These are phyloP conservation scores for Neocucurbitaria cava DNA, from an alignment of 2,329 filamentous ascomycete genomes.

Conservation along the genomic window DNA sequence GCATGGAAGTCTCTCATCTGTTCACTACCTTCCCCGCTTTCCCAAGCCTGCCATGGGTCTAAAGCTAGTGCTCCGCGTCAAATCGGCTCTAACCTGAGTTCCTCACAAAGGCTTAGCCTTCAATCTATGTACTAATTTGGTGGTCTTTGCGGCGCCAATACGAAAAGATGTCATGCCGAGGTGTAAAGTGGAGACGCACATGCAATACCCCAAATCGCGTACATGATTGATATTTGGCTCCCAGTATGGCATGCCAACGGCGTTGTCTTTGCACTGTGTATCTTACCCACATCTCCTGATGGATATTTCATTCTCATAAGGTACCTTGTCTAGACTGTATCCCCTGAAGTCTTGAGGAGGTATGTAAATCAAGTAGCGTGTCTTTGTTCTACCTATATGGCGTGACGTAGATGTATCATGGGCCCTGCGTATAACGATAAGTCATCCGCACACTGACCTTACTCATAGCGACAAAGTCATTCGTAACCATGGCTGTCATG, in stretches of 20 bases:
- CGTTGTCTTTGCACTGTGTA: not conserved
- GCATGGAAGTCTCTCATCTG: not conserved
- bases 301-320: not conserved
- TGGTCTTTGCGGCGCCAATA: not conserved
- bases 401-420: not conserved
- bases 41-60: slow-evolving; percentile 2
- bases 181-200: slow-evolving; percentile 1
- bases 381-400: not conserved
- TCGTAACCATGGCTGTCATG: slow-evolving; percentile 25
- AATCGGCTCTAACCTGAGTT: not conserved
- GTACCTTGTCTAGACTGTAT: slow-evolving; percentile 2
- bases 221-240: not conserved
- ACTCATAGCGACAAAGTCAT: not conserved
- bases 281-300: not conserved
- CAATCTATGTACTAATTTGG: slow-evolving; percentile 5
- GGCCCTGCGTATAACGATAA: too few species aligned
- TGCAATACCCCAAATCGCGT: not conserved
- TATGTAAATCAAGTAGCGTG: not conserved
- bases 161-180: slow-evolving; percentile 12
- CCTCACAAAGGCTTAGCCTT: not conserved
- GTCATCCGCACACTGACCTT: slow-evolving; percentile 2
- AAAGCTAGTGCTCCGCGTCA: not conserved
- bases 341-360: slow-evolving; percentile 2
- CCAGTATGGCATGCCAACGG: not conserved
- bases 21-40: slow-evolving; percentile 22